Evolutionary conservation across 202 grass and related monocot genomes (phyloP).

Genomic region (Digitaria exilis): DNA sequence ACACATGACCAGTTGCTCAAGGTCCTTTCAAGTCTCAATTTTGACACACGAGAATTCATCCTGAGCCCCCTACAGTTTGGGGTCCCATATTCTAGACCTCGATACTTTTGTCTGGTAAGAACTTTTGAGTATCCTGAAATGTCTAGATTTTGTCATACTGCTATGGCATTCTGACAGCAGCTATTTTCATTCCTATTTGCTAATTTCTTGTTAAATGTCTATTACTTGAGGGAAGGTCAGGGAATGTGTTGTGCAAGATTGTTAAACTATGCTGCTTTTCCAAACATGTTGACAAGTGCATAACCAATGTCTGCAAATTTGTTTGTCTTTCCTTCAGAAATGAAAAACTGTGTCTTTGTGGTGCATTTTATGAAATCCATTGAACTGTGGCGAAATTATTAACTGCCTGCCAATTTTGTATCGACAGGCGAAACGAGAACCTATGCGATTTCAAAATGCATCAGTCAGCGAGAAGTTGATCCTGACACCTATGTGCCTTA

Average conservation of each 20-base stretch:
- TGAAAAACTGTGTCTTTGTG: background rate
- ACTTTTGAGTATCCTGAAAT: conserved; percentile 31
- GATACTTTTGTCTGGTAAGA: conserved; percentile 95
- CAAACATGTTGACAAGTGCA: conserved; percentile 10
- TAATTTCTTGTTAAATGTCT: background rate
- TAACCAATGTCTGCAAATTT: conserved; percentile 3
- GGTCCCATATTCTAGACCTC: conserved; percentile 92
- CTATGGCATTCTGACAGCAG: conserved; percentile 6
- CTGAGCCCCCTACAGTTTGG: conserved; percentile 94
- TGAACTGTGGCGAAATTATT: background rate
- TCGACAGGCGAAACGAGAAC: conserved; percentile 75
- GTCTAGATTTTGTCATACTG: background rate
- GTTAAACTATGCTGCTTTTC: conserved; percentile 14
- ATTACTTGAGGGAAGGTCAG: background rate
- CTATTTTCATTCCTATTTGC: conserved; percentile 26
- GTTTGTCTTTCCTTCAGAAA: background rate
- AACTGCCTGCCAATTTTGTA: conserved; percentile 14
- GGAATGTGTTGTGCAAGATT: conserved; percentile 14
- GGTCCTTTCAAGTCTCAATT: conserved; percentile 74
- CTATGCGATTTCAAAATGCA: conserved; percentile 35
- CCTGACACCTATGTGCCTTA: conserved; percentile 47
- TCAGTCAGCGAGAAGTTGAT: conserved; percentile 44
- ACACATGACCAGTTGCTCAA: conserved; percentile 76
- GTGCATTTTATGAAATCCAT: background rate
- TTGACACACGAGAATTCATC: conserved; percentile 88